Conservation (phyloP, 129 eudicot genomes). For the Arctium minus region DNA sequence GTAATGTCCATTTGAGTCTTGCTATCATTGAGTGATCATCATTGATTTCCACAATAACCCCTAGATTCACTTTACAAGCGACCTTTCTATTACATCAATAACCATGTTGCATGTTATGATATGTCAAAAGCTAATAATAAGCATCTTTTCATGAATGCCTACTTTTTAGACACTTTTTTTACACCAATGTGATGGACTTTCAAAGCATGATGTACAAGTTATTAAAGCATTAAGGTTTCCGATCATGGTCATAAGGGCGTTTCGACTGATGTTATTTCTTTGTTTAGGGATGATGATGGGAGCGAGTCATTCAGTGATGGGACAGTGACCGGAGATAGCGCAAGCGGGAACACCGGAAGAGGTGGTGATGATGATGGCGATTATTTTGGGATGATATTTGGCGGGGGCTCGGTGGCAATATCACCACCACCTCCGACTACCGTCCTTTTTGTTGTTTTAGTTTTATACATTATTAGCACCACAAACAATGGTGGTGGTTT, state of each 20-base stretch:
- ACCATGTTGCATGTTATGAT: constrained; percentile 10
- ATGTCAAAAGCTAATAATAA: neutral
- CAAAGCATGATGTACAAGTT: constrained; percentile 17
- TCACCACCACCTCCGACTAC: constrained; percentile 28
- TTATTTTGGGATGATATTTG: constrained; percentile 59
- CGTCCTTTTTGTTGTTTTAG: constrained; percentile 29
- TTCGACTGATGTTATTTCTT: constrained; percentile 15
- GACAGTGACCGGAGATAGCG: constrained; percentile 40
- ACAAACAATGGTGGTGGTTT: constrained; percentile 29
- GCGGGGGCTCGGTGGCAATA: constrained; percentile 36
- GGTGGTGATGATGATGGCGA: constrained; percentile 34
- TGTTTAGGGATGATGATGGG: constrained; percentile 43
- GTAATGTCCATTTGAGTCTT: neutral
- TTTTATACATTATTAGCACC: constrained; percentile 41
- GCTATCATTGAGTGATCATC: constrained; percentile 27
- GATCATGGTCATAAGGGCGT: neutral
- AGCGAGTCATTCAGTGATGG: constrained; percentile 43
- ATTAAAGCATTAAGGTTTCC: neutral
- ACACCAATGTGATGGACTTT: neutral
- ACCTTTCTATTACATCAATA: constrained; percentile 2
- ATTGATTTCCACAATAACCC: constrained; percentile 29
- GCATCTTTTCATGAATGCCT: neutral
- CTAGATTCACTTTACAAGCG: constrained; percentile 16
- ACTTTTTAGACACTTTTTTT: constrained; percentile 6
- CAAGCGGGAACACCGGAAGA: constrained; percentile 31